A percentile compares a stretch with the other conserved stretches of the same genome.
Conservation (phyloP, 805 yeast species). For the Candida pseudofarinosa region DNA sequence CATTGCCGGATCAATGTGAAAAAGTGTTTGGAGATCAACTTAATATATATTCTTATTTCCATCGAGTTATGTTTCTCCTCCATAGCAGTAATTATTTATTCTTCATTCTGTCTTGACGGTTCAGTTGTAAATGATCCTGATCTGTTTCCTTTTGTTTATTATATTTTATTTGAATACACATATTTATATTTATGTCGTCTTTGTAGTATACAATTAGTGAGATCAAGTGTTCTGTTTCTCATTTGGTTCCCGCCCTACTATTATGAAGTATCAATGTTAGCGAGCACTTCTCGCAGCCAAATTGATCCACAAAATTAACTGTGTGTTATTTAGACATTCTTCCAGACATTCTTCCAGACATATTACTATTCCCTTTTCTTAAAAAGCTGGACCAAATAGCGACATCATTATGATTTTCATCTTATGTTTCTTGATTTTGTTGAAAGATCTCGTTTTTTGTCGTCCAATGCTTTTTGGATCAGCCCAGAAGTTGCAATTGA, state of each 20-base stretch:
- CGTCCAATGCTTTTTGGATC: neutral
- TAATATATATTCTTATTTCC: neutral
- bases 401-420: neutral
- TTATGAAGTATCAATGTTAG: too few relatives aligned
- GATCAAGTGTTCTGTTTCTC: too few relatives aligned
- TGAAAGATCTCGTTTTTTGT: constrained; percentile 9
- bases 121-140: neutral
- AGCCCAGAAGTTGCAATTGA: neutral
- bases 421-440: constrained; percentile 1
- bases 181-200: neutral
- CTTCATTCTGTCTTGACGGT: neutral
- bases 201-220: too few relatives aligned
- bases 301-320: neutral
- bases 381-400: neutral
- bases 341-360: too few relatives aligned
- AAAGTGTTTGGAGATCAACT: neutral
- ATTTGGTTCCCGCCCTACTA: too few relatives aligned
- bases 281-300: neutral
- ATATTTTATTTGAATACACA: neutral
- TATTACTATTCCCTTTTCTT: too few relatives aligned
- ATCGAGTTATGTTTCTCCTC: neutral
- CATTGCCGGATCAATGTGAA: neutral
- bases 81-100: neutral
- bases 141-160: neutral
- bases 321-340: too few relatives aligned